phyloP scores from a whole-genome alignment of 192 early-diverging fungal genomes.

The Umbelopsis vinacea region DNA sequence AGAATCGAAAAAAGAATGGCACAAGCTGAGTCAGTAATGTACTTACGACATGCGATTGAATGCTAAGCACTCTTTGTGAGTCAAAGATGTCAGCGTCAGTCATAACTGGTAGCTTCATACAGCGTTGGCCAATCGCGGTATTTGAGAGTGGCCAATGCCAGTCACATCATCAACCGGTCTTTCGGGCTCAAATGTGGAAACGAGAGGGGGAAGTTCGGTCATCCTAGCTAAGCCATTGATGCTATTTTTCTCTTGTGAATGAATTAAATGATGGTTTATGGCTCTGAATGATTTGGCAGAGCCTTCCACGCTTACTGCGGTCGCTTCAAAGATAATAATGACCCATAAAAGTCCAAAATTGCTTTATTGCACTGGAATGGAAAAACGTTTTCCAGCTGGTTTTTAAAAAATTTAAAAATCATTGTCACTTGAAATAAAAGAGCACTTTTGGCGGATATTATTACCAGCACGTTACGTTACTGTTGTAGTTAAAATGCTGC shows the following conservation, averaged over 20 bases:
- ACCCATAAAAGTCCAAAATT: background rate
- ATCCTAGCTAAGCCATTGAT: background rate
- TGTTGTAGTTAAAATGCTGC: background rate
- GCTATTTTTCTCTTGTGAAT: too few species aligned
- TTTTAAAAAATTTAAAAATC: background rate
- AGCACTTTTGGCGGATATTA: background rate
- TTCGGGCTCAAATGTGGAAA: background rate
- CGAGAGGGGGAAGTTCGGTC: background rate
- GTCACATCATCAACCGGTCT: background rate
- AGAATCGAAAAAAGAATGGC: background rate
- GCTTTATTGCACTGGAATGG: background rate
- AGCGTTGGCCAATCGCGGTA: too few species aligned
- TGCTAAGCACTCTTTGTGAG: conserved; percentile 47
- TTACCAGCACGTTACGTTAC: background rate
- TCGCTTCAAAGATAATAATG: too few species aligned
- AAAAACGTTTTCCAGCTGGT: conserved; percentile 18
- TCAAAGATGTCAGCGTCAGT: background rate
- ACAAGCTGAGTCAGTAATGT: background rate
- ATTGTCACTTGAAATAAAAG: background rate
- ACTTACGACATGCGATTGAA: conserved; percentile 55
- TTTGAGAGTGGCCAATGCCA: too few species aligned
- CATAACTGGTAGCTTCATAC: background rate
- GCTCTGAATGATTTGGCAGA: too few species aligned
- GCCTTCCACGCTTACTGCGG: too few species aligned
- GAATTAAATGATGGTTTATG: too few species aligned